Evolutionary conservation across 2,329 filamentous ascomycete genomes (phyloP).

Genomic region (Fusarium anguioides): DNA sequence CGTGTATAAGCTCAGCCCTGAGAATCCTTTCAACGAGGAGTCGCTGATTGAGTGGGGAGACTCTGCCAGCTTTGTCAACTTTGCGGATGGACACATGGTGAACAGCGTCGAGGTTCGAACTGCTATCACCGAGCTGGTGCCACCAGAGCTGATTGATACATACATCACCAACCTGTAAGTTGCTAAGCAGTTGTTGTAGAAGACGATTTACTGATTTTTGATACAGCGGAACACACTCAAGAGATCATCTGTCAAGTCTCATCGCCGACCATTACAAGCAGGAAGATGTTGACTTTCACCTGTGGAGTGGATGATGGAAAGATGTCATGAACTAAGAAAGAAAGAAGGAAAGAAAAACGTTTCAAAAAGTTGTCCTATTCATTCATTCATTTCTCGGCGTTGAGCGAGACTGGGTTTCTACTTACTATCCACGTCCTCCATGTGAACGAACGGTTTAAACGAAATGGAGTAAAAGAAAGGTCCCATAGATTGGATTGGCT

Average conservation of each 20-base stretch:
- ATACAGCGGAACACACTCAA: conserved; percentile 71
- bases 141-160: conserved; percentile 78
- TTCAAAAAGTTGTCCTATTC: conserved; percentile 33
- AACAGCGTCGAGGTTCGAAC: conserved; percentile 82
- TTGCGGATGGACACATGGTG: conserved; percentile 82
- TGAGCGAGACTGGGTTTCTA: conserved; percentile 28
- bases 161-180: conserved; percentile 82
- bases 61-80: conserved; percentile 79
- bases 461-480: conserved; percentile 22
- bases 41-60: conserved; percentile 88
- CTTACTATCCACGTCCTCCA: too few relatives aligned
- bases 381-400: conserved; percentile 29
- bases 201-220: neutral
- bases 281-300: conserved; percentile 74
- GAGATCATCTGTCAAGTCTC: conserved; percentile 77
- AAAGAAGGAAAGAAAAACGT: conserved; percentile 21
- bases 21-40: conserved; percentile 86
- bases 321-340: conserved; percentile 2
- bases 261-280: conserved; percentile 80
- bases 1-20: conserved; percentile 92
- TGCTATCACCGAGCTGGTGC: conserved; percentile 84
- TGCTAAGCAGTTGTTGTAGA: neutral
- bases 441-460: conserved; percentile 26
- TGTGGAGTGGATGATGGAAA: conserved; percentile 50
- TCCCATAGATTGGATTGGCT: conserved; percentile 22